Base-by-base conservation (phyloP, 345 rosid species). In the Pistacia vera region DNA sequence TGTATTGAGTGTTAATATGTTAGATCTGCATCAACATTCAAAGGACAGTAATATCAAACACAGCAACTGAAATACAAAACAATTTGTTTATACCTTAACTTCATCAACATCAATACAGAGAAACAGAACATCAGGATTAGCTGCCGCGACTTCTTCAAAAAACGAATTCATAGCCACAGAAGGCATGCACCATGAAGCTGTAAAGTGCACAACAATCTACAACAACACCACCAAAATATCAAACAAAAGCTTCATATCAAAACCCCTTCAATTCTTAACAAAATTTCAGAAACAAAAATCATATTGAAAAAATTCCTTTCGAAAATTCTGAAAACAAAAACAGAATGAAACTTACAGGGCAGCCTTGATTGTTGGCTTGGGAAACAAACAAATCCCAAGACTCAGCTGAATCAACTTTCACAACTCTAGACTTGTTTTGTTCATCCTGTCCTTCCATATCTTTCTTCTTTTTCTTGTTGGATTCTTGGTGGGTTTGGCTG, bases 111-210 rank as follows among this genome's bases (percentile, higher is more conserved):
- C 98, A 68, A 93, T 94, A 36, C 79, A 76, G 72, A 96, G 93
- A 81, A 96, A 96, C 63, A 91, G 83, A 79, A 69, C 88, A 81
- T 93, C 95, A 25, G 86, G 89, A 80, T 81, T 81, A 79, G 69
- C 64, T 11, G 86, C 80, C 5, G 98, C 92, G 68, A 92, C 67
- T 65, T 92, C 98, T 80, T 91, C 94, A 57, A 92, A 88, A 72
- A 81, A 75, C 0, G 95, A 90, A 66, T 86, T 93, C 99, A 95
- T 95, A 30, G 81, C 95, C 87, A 93, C 91, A 28, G 99, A 95
- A 71, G 98, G 99, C 75, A 90, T 76, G 66, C 98, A 95, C 99
- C 99, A 93, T 63, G 92, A 71, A 68, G 99, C 97, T 64, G 95
- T 90, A 77, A 96, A 96, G 86, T 96, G 98, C 36, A 85, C 93